These are phyloP conservation scores for Solanum medicagineum DNA, from an alignment of 257 asterid species.

Conservation along the genomic window DNA sequence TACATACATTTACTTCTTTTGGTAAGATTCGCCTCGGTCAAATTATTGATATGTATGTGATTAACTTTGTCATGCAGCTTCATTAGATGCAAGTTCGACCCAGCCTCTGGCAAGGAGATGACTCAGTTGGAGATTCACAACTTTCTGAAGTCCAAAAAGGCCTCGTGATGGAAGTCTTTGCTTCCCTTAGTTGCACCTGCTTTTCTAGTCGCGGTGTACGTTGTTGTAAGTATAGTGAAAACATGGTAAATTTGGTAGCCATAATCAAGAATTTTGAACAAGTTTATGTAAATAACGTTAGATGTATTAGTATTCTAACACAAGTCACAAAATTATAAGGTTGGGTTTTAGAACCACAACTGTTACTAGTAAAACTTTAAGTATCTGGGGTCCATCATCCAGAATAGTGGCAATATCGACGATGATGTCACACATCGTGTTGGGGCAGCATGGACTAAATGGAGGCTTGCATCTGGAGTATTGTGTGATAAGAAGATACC, in stretches of 20 bases:
- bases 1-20: neutral
- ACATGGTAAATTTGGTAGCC: neutral
- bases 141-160: conserved; percentile 44
- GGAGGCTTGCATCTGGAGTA: too few species aligned
- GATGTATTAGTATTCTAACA: neutral
- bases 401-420: too few species aligned
- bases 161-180: neutral
- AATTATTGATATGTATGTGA: neutral
- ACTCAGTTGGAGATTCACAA: conserved; percentile 60
- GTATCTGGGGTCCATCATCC: too few species aligned
- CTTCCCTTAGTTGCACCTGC: neutral
- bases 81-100: conserved; percentile 79
- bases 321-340: neutral
- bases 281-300: neutral
- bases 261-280: neutral
- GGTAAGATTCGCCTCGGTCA: neutral
- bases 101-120: conserved; percentile 71
- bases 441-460: too few species aligned
- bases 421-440: too few species aligned
- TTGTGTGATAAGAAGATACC: too few species aligned
- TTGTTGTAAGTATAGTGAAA: neutral
- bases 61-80: conserved; percentile 27
- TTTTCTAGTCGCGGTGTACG: neutral
- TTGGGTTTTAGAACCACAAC: neutral
- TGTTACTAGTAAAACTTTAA: neutral